Percentiles rank a stretch among this genome's conserved stretches.
phyloP scores from a whole-genome alignment of 2,329 filamentous ascomycete genomes.

The Ophiostoma angusticollis region DNA sequence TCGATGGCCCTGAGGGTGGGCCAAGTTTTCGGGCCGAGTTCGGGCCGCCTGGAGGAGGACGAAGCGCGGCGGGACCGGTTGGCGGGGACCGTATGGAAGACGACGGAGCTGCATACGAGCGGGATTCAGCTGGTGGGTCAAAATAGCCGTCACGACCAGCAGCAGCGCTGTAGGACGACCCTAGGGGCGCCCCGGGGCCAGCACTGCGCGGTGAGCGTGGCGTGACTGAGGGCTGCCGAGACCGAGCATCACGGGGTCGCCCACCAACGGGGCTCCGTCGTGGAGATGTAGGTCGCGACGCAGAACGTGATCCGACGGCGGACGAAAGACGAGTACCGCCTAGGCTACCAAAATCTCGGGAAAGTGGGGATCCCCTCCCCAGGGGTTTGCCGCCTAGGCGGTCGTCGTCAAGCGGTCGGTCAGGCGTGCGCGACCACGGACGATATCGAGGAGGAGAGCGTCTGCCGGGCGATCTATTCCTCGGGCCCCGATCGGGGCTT shows the following conservation, averaged over 20 bases:
- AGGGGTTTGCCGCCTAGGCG: slow-evolving; percentile 17
- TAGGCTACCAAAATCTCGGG: slow-evolving; percentile 18
- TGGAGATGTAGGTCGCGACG: slow-evolving; percentile 41
- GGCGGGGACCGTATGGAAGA: slow-evolving; percentile 30
- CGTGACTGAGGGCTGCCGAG: slow-evolving; percentile 32
- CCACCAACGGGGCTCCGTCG: slow-evolving; percentile 28
- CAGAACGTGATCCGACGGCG: slow-evolving; percentile 35
- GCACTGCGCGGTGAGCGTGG: slow-evolving; percentile 21
- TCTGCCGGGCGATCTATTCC: slow-evolving; percentile 22
- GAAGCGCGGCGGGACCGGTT: slow-evolving; percentile 40
- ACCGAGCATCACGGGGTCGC: slow-evolving; percentile 32
- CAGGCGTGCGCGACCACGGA: slow-evolving; percentile 37
- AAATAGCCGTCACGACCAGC: slow-evolving; percentile 2
- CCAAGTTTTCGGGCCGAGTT: slow-evolving; percentile 26
- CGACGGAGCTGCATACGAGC: background rate
- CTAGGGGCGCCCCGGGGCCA: background rate
- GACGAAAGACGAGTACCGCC: slow-evolving; percentile 29
- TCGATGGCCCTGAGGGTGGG: slow-evolving; percentile 20
- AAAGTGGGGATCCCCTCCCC: slow-evolving; percentile 35
- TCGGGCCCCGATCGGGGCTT: slow-evolving; percentile 36
- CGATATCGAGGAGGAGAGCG: slow-evolving; percentile 34
- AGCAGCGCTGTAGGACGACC: background rate
- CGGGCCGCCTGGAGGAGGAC: slow-evolving; percentile 37
- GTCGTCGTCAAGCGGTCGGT: slow-evolving; percentile 24
- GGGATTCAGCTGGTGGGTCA: background rate